Evolutionary conservation across 2,329 filamentous ascomycete genomes (phyloP).

Genomic region (Bipolaris victoriae): DNA sequence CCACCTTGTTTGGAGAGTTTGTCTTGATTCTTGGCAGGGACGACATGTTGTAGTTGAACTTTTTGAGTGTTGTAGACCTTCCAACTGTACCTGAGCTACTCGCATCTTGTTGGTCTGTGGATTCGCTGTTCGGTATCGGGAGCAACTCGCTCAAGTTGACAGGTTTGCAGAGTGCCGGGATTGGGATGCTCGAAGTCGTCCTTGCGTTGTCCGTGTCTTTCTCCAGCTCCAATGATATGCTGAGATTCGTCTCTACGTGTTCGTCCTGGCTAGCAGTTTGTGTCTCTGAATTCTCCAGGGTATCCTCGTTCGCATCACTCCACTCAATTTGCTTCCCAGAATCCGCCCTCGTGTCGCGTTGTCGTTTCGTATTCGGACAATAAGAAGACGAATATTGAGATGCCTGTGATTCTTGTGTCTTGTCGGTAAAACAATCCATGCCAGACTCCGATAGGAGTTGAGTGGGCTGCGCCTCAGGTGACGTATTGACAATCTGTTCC

Average conservation of each 20-base stretch:
- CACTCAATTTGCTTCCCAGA: constrained; percentile 2
- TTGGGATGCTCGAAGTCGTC: constrained; percentile 7
- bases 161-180: constrained; percentile 4
- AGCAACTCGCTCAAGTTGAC: constrained; percentile 13
- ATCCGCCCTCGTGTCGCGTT: neutral
- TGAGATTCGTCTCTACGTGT: constrained; percentile 3
- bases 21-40: constrained; percentile 2
- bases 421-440: neutral
- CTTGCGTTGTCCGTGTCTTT: constrained; percentile 17
- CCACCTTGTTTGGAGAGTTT: neutral
- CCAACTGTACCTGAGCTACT: neutral
- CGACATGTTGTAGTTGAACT: constrained; percentile 1
- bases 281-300: neutral
- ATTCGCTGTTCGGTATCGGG: constrained; percentile 2
- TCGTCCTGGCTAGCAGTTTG: neutral
- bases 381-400: neutral
- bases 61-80: neutral
- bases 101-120: neutral
- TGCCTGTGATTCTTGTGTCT: neutral
- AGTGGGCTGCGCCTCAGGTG: neutral
- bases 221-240: constrained; percentile 9
- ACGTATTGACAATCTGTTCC: neutral
- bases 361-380: neutral
- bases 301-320: neutral
- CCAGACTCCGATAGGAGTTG: neutral